Evolutionary conservation across 768 basidiomycete species (phyloP).

Genomic region (Neoboletus brunneissimus): DNA sequence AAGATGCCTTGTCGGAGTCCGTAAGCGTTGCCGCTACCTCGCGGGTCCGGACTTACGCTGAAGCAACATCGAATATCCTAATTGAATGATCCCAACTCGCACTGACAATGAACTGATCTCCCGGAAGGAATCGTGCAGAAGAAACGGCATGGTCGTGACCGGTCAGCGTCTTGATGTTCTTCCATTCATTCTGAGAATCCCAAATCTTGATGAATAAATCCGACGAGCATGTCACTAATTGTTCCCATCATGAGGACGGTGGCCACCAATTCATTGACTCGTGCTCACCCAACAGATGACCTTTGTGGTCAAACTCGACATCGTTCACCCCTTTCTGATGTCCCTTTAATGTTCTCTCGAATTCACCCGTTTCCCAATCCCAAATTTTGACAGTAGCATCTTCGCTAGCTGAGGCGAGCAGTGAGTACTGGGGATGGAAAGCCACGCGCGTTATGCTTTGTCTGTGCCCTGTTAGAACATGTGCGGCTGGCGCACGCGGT

Average conservation of each 20-base stretch:
- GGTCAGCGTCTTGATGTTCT: constrained; percentile 80
- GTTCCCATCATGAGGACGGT: constrained; percentile 1
- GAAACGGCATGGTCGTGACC: constrained; percentile 94
- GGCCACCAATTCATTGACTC: not conserved
- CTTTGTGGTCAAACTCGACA: constrained; percentile 86
- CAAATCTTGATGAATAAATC: constrained; percentile 92
- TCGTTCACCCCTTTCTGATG: constrained; percentile 89
- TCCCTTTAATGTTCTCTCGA: constrained; percentile 87
- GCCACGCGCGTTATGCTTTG: constrained; percentile 73
- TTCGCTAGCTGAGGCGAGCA: constrained; percentile 82
- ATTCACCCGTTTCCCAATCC: constrained; percentile 96
- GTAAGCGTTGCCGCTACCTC: constrained; percentile 8
- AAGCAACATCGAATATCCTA: constrained; percentile 81
- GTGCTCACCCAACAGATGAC: constrained; percentile 68
- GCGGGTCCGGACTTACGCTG: constrained; percentile 55
- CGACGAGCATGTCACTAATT: constrained; percentile 60
- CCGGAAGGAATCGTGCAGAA: constrained; percentile 79
- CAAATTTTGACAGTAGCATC: constrained; percentile 90
- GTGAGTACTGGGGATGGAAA: constrained; percentile 83
- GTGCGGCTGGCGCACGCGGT: constrained; percentile 80
- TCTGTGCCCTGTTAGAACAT: constrained; percentile 74
- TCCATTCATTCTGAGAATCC: constrained; percentile 89
- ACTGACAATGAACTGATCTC: constrained; percentile 79
- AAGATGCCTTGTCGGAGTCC: constrained; percentile 51
- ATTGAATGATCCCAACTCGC: constrained; percentile 88